These are phyloP conservation scores for Aotearoamyces nothofagi DNA, from an alignment of 2,329 filamentous ascomycete species.

Conservation along the genomic window DNA sequence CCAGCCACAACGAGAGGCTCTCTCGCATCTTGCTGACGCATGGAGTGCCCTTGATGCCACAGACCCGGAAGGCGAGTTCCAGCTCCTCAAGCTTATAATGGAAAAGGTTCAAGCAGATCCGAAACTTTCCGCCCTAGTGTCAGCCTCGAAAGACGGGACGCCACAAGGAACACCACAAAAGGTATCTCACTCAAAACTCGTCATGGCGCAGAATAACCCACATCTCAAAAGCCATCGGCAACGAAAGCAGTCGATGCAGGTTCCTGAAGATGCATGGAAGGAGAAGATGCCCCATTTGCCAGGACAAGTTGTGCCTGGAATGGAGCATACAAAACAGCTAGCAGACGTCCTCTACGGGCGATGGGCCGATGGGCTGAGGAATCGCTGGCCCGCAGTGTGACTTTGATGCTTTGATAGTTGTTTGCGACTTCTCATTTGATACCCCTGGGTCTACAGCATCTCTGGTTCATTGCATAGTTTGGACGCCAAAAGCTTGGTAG, in stretches of 20 bases:
- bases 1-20: constrained; percentile 63
- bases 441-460: too few relatives aligned
- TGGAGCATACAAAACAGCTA: constrained; percentile 85
- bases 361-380: constrained; percentile 73
- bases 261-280: constrained; percentile 30
- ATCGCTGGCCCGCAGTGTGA: constrained; percentile 53
- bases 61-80: constrained; percentile 81
- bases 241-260: constrained; percentile 33
- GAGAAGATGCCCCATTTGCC: constrained; percentile 31
- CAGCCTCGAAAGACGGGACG: constrained; percentile 23
- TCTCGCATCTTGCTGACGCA: constrained; percentile 71
- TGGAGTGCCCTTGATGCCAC: constrained; percentile 72
- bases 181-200: constrained; percentile 37
- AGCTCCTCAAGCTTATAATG: constrained; percentile 65
- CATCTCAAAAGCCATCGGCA: constrained; percentile 68
- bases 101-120: constrained; percentile 56
- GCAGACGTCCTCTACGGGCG: constrained; percentile 82
- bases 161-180: constrained; percentile 31
- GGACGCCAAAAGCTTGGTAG: too few relatives aligned
- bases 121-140: constrained; percentile 34
- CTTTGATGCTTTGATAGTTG: too few relatives aligned
- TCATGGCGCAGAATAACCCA: constrained; percentile 70
- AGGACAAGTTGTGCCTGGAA: constrained; percentile 48
- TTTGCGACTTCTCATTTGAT: too few relatives aligned
- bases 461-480: too few relatives aligned